Conservation (phyloP, 1,284 basidiomycete species). For the Neonothopanus nambi region DNA sequence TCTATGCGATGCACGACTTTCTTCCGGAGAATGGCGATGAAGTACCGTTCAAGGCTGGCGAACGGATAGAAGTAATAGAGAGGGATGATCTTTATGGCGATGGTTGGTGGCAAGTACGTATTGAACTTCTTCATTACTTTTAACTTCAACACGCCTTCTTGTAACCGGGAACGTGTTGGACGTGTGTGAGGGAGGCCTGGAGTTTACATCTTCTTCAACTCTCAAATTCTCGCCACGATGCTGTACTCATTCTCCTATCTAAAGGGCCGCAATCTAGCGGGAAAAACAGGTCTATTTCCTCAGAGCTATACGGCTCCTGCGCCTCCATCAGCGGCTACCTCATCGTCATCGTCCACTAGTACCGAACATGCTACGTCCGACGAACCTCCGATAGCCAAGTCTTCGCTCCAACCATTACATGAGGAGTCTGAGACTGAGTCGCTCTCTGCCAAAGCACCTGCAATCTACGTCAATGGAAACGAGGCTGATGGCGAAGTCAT, state of each 20-base stretch:
- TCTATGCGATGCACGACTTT: slow-evolving; percentile 87
- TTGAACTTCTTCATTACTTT: slow-evolving; percentile 14
- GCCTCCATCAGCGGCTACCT: slow-evolving; percentile 31
- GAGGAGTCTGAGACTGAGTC: slow-evolving; percentile 45
- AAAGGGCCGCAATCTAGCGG: slow-evolving; percentile 83
- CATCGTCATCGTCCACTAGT: slow-evolving; percentile 25
- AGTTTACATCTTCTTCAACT: neutral
- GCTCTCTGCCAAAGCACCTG: slow-evolving; percentile 26
- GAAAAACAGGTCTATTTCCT: slow-evolving; percentile 89
- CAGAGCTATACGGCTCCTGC: slow-evolving; percentile 82
- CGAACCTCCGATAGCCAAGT: slow-evolving; percentile 28
- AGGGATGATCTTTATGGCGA: slow-evolving; percentile 93
- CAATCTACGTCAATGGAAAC: slow-evolving; percentile 33
- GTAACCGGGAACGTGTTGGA: no score
- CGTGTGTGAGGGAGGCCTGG: no score
- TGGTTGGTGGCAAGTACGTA: slow-evolving; percentile 97
- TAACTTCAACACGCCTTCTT: slow-evolving; percentile 3
- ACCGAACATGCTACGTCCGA: slow-evolving; percentile 21
- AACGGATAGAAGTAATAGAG: slow-evolving; percentile 88
- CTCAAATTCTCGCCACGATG: slow-evolving; percentile 15
- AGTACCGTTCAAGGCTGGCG: slow-evolving; percentile 83
- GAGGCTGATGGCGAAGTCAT: slow-evolving; percentile 61
- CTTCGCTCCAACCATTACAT: slow-evolving; percentile 39
- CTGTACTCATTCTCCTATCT: slow-evolving; percentile 12
- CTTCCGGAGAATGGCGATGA: slow-evolving; percentile 93